Percentiles rank a stretch among this genome's conserved stretches.
These are phyloP conservation scores for Talaromyces sp. DNA, from an alignment of 2,329 filamentous ascomycete species.

Conservation along the genomic window DNA sequence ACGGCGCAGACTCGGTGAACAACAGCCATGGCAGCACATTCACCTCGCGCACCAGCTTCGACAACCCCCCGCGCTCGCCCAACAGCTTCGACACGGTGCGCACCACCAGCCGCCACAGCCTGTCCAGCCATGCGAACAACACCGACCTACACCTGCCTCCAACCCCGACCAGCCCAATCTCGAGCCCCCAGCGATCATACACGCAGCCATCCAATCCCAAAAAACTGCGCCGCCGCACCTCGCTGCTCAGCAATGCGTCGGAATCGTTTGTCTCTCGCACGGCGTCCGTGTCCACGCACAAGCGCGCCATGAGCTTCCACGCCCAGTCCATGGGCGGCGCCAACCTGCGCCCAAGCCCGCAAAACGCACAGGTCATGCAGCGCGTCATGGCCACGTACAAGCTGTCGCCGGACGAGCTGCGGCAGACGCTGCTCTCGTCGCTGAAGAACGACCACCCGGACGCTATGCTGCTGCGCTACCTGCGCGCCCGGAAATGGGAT, in stretches of 20 bases:
- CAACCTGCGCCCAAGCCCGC: constrained; percentile 20
- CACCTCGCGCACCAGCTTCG: neutral
- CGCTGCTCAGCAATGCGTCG: constrained; percentile 1
- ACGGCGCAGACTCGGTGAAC: neutral
- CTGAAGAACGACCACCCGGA: constrained; percentile 92
- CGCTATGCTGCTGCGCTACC: constrained; percentile 70
- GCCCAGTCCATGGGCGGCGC: constrained; percentile 22
- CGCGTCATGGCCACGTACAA: constrained; percentile 62
- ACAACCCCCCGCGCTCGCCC: constrained; percentile 8
- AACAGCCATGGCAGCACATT: constrained; percentile 23
- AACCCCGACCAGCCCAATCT: constrained; percentile 1
- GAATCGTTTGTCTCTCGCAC: constrained; percentile 1
- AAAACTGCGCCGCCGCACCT: constrained; percentile 7
- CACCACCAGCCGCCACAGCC: constrained; percentile 2
- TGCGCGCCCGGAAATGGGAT: constrained; percentile 87
- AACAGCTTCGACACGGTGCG: constrained; percentile 8
- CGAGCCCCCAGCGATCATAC: neutral
- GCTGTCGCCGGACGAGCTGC: constrained; percentile 68
- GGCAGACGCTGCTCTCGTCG: constrained; percentile 78
- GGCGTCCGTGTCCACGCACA: constrained; percentile 8
- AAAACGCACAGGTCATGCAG: constrained; percentile 69
- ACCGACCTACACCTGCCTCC: neutral
- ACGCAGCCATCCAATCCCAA: neutral
- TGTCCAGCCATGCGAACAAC: constrained; percentile 4
- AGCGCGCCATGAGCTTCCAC: constrained; percentile 5